phyloP scores from a whole-genome alignment of 2,329 filamentous ascomycete species.

The Verticillium nubilum region DNA sequence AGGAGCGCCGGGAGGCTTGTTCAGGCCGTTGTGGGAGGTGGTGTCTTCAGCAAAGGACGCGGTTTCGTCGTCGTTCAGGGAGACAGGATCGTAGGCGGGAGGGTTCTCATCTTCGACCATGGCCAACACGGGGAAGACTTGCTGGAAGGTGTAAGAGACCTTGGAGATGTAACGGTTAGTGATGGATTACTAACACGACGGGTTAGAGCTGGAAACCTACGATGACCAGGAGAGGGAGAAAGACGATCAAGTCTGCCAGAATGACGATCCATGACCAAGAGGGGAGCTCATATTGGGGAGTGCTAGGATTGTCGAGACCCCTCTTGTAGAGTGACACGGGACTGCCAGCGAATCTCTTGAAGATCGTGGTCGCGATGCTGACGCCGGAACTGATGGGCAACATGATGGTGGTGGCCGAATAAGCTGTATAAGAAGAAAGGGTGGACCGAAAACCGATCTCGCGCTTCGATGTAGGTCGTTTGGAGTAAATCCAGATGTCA shows the following conservation, averaged over 20 bases:
- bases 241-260: constrained; percentile 33
- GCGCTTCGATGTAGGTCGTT: no score
- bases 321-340: constrained; percentile 22
- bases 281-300: constrained; percentile 24
- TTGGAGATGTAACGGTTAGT: constrained; percentile 16
- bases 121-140: constrained; percentile 48
- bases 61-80: constrained; percentile 32
- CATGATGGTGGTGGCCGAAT: neutral
- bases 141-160: constrained; percentile 44
- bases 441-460: no score
- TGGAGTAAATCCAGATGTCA: no score
- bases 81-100: constrained; percentile 47
- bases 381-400: constrained; percentile 4
- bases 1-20: constrained; percentile 12
- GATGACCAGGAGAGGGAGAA: constrained; percentile 37
- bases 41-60: constrained; percentile 25
- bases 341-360: neutral
- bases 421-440: neutral
- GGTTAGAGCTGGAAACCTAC: constrained; percentile 25
- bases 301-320: constrained; percentile 16
- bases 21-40: constrained; percentile 12
- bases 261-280: constrained; percentile 34
- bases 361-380: neutral
- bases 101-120: constrained; percentile 54
- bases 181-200: neutral